Evolutionary conservation across 176 grass and related monocot species (phyloP), one percentile per base, ranked within the genome.

Genomic region (Oryza punctata): DNA sequence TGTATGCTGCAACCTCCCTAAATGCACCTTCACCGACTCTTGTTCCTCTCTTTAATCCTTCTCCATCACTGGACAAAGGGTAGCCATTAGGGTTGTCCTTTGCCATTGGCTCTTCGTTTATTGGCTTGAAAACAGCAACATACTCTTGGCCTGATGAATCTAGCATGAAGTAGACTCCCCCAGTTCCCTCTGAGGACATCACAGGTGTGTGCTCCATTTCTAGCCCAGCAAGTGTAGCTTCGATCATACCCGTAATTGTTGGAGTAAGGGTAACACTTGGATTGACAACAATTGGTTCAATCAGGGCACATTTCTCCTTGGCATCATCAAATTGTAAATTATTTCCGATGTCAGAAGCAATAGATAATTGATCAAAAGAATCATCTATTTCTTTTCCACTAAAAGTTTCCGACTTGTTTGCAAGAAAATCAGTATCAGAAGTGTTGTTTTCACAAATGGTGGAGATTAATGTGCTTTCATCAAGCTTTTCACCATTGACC

Each of bases 101-200:
- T 0, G 86, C 90, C 86, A 83, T 89, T n/a, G 90, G 90, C 60
- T 92, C 90, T 46, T 92, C 90, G 59, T 92, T 86, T 59, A 76
- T 57, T 9, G 90, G 90, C 78, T 92, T 89, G 52, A 92, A 89
- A 46, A 92, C 78, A 9, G 82, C 74, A 15, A 92, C 78, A 44
- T 83, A 83, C 5, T 74, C 25, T 30, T 49, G 25, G 75, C 82
- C 78, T 7, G 74, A 69, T 8, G 7, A 28, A 72, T 89, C 90
- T 43, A 27, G 84, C 86, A 89, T 92, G 63, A 92, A 92, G 64
- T 92, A 89, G 12, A 69, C 86, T 63, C 90, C 90, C 1, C 90
- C 86, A 1, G 74, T 75, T 27, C 90, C 90, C 66, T 92, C 86
- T 14, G 79, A 19, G 15, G 86, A 86, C 73, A 89, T 52, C 65